Base-by-base conservation (phyloP, 2,329 filamentous ascomycete species). In the Penicillium palitans region DNA sequence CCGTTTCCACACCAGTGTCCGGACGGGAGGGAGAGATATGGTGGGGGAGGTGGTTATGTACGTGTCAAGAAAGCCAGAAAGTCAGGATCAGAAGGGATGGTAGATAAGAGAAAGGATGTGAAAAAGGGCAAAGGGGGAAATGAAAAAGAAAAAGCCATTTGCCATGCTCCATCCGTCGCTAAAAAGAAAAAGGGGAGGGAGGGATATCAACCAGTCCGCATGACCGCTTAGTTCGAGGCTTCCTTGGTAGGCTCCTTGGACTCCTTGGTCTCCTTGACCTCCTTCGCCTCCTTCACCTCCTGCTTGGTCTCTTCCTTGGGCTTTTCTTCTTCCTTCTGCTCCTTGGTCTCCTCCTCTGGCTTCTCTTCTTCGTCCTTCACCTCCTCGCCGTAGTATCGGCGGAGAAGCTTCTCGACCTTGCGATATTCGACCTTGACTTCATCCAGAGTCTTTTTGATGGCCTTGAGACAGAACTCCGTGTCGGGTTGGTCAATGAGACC, bases 391-490 rank as follows among this genome's bases (percentile, higher is more conserved):
- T 89, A 96, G 75, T 91, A 96, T 65, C 82, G 78, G 72, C 80
- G 84, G 70, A 99, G 83, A 59, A 86, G 81, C 63, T 78, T 81
- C 76, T 93, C 87, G 51, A 89, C 89, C 54, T 90, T 87, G 47
- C 80, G 74, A 74, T 92, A 96, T 70, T 96, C 92, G 60, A 80
- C 75, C 80, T 93, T 92, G 61, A 91, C 89, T 46, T 84, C 80
- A 47, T 80, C 79, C 62, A 98, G 83, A 8, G 87, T 90, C 45
- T 86, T 84, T 65, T 81, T 81, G 70, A 96, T 90, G 61, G 85
- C 86, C 61, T 83, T 76, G 37, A 97, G 80, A 68, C 88, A 91
- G 49, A 86, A 78, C 3, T 86, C 79, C 59, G 88, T 81, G 68
- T 96, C 86, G 2, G 80, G 78, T 71, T 91, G 87, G 57, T 86